phyloP scores from a whole-genome alignment of 352 stramenopile genomes.

The Phytophthora brassicae region DNA sequence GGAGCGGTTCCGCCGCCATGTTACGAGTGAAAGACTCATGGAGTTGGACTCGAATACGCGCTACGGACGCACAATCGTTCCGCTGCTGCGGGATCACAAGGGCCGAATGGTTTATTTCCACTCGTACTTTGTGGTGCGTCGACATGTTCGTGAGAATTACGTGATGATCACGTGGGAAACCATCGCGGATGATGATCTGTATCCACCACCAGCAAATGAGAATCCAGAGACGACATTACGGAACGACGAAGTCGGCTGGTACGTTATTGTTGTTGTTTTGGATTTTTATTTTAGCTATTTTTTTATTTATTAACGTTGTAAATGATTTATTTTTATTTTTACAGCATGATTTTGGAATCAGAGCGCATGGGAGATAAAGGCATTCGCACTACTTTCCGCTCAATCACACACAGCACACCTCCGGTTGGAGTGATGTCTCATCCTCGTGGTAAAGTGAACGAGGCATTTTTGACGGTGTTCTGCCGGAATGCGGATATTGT shows the following conservation, averaged over 20 bases:
- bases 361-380: constrained; percentile 49
- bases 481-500: constrained; percentile 75
- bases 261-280: constrained; percentile 17
- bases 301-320: constrained; percentile 4
- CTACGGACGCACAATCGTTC: constrained; percentile 75
- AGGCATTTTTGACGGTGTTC: constrained; percentile 78
- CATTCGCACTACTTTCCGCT: constrained; percentile 58
- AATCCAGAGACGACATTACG: constrained; percentile 56
- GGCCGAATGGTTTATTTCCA: constrained; percentile 74
- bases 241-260: constrained; percentile 85
- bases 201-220: constrained; percentile 42
- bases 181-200: constrained; percentile 67
- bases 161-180: constrained; percentile 74
- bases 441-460: constrained; percentile 69
- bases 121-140: constrained; percentile 75
- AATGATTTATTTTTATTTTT: not conserved
- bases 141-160: constrained; percentile 53
- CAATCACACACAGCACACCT: constrained; percentile 70
- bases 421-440: constrained; percentile 67
- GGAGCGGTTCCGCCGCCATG: constrained; percentile 58
- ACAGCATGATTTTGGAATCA: constrained; percentile 69
- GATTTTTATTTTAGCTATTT: no score
- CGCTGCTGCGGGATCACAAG: constrained; percentile 61
- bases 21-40: constrained; percentile 75
- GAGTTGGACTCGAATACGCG: constrained; percentile 77